Evolutionary conservation across 805 yeast species (phyloP).

Genomic region (Saccharomyces mikatae): DNA sequence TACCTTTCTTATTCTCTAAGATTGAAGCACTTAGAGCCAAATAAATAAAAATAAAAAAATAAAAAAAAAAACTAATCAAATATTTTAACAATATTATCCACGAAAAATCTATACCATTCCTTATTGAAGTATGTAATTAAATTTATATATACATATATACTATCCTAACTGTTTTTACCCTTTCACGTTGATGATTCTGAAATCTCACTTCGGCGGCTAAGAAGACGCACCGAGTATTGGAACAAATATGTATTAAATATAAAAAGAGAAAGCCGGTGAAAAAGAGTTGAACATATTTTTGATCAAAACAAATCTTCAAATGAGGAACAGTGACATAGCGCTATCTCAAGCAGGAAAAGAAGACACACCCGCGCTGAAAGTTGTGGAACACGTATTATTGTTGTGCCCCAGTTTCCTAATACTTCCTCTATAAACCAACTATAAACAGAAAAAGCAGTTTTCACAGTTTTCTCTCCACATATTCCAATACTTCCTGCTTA

Average conservation of each 20-base stretch:
- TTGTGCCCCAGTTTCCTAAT: no score
- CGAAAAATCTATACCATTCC: not conserved
- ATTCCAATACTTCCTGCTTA: no score
- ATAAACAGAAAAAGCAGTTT: no score
- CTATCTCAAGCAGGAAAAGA: no score
- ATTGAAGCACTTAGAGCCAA: not conserved
- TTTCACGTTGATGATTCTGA: not conserved
- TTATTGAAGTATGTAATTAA: not conserved
- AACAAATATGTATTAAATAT: not conserved
- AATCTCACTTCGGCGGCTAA: not conserved
- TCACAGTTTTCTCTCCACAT: no score
- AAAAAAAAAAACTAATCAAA: not conserved
- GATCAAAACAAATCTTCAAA: no score
- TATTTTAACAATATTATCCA: not conserved
- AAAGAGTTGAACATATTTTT: no score
- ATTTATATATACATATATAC: not conserved
- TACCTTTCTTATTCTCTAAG: not conserved
- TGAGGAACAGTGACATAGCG: no score
- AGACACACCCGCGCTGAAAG: no score
- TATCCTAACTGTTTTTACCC: not conserved
- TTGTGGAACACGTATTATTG: no score
- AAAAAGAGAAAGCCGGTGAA: not conserved
- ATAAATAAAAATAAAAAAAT: not conserved
- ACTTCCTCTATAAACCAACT: no score
- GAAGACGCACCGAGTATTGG: not conserved